Evolutionary conservation across 2,329 filamentous ascomycete species (phyloP).

Genomic region (Lachnellula hyalina): DNA sequence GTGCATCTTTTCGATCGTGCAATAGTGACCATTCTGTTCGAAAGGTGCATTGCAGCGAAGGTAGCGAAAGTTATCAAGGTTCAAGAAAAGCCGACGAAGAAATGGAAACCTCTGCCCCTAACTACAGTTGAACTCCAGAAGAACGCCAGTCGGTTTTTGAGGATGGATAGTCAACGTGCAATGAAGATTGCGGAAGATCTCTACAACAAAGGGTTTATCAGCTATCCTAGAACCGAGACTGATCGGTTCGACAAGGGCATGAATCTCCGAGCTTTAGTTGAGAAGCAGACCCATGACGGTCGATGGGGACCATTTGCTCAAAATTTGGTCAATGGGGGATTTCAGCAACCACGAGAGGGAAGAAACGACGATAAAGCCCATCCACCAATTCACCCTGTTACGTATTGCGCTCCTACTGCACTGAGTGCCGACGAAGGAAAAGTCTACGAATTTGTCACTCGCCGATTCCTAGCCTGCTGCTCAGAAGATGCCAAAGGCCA

Average conservation of each 20-base stretch:
- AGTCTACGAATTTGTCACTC: slow-evolving; percentile 87
- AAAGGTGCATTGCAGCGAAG: slow-evolving; percentile 73
- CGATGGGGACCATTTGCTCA: slow-evolving; percentile 80
- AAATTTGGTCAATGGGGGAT: slow-evolving; percentile 66
- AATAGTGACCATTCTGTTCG: slow-evolving; percentile 74
- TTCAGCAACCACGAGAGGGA: slow-evolving; percentile 75
- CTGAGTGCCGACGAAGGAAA: slow-evolving; percentile 65
- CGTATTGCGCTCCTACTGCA: slow-evolving; percentile 61
- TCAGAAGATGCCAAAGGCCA: slow-evolving; percentile 89
- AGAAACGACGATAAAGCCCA: slow-evolving; percentile 94
- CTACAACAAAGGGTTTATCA: slow-evolving; percentile 94
- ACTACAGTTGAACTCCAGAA: slow-evolving; percentile 97
- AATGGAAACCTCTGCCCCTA: slow-evolving; percentile 87
- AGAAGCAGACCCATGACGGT: slow-evolving; percentile 74
- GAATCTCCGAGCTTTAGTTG: slow-evolving; percentile 71
- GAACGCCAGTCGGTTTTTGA: slow-evolving; percentile 80
- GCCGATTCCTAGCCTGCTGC: slow-evolving; percentile 91
- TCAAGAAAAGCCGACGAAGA: slow-evolving; percentile 84
- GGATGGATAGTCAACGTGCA: slow-evolving; percentile 85
- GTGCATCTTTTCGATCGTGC: slow-evolving; percentile 84
- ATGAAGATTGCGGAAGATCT: slow-evolving; percentile 84
- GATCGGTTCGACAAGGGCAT: slow-evolving; percentile 92
- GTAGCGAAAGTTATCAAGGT: slow-evolving; percentile 78
- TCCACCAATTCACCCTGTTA: slow-evolving; percentile 92
- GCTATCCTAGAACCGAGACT: slow-evolving; percentile 94